Percentiles rank a stretch among this genome's conserved stretches.
These are phyloP conservation scores for Teunomyces atbi DNA, from an alignment of 805 yeast species.

Conservation along the genomic window DNA sequence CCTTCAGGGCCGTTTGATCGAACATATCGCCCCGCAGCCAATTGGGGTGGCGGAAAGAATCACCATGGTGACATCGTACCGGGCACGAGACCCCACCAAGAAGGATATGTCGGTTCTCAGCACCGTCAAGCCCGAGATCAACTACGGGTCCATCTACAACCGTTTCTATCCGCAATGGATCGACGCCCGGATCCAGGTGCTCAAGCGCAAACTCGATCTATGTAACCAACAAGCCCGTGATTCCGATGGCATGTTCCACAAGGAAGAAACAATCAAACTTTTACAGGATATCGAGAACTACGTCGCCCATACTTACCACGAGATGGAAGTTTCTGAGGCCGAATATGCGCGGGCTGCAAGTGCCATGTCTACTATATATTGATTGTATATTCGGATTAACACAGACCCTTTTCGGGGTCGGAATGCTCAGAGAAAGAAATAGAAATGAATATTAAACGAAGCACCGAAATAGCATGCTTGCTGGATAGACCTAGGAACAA, in stretches of 20 bases:
- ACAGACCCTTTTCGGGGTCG: not conserved
- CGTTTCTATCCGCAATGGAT: slow-evolving; percentile 41
- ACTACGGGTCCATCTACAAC: slow-evolving; percentile 32
- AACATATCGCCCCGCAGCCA: slow-evolving; percentile 49
- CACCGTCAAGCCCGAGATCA: slow-evolving; percentile 40
- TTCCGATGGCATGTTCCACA: slow-evolving; percentile 22
- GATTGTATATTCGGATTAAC: slow-evolving; percentile 3
- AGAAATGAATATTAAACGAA: slow-evolving; percentile 4
- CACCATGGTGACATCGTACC: slow-evolving; percentile 42
- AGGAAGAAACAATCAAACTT: slow-evolving; percentile 15
- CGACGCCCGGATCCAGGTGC: slow-evolving; percentile 24
- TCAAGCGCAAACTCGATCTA: slow-evolving; percentile 23
- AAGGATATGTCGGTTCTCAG: slow-evolving; percentile 32
- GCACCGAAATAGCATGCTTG: not conserved
- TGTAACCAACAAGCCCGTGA: slow-evolving; percentile 15
- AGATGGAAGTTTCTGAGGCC: slow-evolving; percentile 26
- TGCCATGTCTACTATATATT: not conserved
- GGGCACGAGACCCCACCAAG: slow-evolving; percentile 28
- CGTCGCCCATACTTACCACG: slow-evolving; percentile 25
- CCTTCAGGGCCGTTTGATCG: slow-evolving; percentile 47
- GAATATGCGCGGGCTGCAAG: slow-evolving; percentile 13
- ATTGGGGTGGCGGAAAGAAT: slow-evolving; percentile 35
- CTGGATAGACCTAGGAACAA: slow-evolving; percentile 28
- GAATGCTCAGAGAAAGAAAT: slow-evolving; percentile 1
- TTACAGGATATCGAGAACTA: slow-evolving; percentile 26